A percentile compares a stretch with the other conserved stretches of the same genome.
Conservation (phyloP, 257 asterid genomes). For the Fraxinus quadrangulata region DNA sequence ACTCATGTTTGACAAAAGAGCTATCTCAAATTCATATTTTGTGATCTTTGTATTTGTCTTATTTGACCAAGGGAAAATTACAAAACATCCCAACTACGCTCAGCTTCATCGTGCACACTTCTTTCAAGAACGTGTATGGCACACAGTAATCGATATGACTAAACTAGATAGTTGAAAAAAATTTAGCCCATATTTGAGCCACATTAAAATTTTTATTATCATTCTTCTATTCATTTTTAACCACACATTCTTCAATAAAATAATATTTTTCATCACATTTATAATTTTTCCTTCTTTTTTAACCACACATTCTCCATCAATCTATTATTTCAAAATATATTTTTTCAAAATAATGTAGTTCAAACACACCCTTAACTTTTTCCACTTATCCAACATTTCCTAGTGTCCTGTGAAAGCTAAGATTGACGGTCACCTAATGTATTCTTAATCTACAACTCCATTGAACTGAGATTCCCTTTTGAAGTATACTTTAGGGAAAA, state of each 20-base stretch:
- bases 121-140: background rate
- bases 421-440: background rate
- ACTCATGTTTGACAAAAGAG: background rate
- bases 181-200: no score
- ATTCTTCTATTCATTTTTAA: no score
- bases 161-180: no score
- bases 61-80: background rate
- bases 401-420: background rate
- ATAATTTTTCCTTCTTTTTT: no score
- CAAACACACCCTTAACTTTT: no score
- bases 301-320: no score
- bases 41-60: background rate
- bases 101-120: background rate
- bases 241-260: no score
- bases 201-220: no score
- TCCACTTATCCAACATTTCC: background rate
- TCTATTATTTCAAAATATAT: no score
- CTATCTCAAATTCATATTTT: background rate
- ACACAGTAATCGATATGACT: no score
- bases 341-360: no score
- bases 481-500: background rate
- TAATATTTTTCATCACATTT: no score
- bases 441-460: conserved; percentile 1
- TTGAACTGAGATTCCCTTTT: conserved; percentile 23
- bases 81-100: background rate